These are phyloP conservation scores for Carex pumila DNA, from an alignment of 176 grass and related monocot genomes.

Conservation along the genomic window DNA sequence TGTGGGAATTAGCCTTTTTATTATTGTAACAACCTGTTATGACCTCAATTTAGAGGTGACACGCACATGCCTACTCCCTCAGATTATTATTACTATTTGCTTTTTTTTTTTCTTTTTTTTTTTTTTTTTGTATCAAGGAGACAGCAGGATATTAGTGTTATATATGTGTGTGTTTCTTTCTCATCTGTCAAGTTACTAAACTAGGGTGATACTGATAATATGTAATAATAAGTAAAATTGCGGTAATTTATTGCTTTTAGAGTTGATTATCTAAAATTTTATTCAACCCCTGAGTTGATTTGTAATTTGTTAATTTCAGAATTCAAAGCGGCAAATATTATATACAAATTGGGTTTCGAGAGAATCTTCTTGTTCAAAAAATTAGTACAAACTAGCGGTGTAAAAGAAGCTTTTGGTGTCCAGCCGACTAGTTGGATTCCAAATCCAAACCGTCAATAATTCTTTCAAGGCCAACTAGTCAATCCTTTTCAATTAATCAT, in stretches of 20 bases:
- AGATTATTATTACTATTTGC: not conserved
- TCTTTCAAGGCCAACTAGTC: too few relatives aligned
- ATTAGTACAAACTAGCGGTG: too few relatives aligned
- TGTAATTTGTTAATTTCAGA: not conserved
- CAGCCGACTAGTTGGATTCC: too few relatives aligned
- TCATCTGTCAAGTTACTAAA: not conserved
- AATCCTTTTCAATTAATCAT: too few relatives aligned
- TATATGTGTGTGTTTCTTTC: not conserved
- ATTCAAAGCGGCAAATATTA: too few relatives aligned
- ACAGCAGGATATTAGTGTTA: not conserved
- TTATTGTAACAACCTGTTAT: not conserved
- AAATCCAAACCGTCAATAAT: too few relatives aligned
- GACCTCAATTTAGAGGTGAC: not conserved
- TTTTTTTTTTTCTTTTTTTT: not conserved
- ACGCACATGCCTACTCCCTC: not conserved
- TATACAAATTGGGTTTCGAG: too few relatives aligned
- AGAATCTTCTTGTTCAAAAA: too few relatives aligned
- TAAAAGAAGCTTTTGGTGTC: too few relatives aligned
- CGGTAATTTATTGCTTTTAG: too few relatives aligned
- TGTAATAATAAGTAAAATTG: too few relatives aligned
- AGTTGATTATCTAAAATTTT: not conserved
- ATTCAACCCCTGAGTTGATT: not conserved
- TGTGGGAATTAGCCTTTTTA: not conserved
- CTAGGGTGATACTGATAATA: not conserved
- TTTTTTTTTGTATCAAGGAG: too few relatives aligned